These are phyloP conservation scores for Hypoxylon trugodes DNA, from an alignment of 495 filamentous ascomycete genomes.

Conservation along the genomic window DNA sequence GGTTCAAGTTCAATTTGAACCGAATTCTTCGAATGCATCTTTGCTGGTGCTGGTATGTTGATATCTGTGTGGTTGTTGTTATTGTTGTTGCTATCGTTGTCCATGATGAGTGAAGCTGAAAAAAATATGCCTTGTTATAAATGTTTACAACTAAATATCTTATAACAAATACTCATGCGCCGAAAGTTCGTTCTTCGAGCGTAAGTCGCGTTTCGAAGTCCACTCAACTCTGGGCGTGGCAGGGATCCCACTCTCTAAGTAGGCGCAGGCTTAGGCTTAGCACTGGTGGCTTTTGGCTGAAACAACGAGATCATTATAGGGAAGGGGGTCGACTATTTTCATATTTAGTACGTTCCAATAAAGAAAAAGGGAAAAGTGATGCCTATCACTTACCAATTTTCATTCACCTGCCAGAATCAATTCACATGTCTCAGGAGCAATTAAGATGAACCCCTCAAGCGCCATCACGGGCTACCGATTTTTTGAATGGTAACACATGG, in stretches of 20 bases:
- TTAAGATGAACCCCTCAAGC: constrained; percentile 16
- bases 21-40: constrained; percentile 23
- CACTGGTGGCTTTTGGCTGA: not conserved
- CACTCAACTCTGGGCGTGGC: constrained; percentile 17
- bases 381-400: constrained; percentile 20
- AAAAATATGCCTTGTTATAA: constrained; percentile 7
- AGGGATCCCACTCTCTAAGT: constrained; percentile 22
- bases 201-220: constrained; percentile 26
- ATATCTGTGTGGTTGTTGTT: too few relatives aligned
- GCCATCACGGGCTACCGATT: constrained; percentile 13
- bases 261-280: constrained; percentile 22
- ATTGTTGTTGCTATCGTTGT: constrained; percentile 5
- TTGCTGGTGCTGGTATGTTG: too few relatives aligned
- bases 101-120: constrained; percentile 2
- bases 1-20: constrained; percentile 11
- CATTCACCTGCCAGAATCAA: not conserved
- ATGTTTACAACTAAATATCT: constrained; percentile 6
- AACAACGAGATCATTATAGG: not conserved
- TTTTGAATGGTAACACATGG: not conserved
- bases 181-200: constrained; percentile 11
- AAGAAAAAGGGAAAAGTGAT: not conserved
- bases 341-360: constrained; percentile 8
- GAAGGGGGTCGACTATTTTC: constrained; percentile 7
- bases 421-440: constrained; percentile 24
- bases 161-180: constrained; percentile 14